Base-by-base conservation (phyloP, 148 eudicot genomes). In the Beta vulgaris region DNA sequence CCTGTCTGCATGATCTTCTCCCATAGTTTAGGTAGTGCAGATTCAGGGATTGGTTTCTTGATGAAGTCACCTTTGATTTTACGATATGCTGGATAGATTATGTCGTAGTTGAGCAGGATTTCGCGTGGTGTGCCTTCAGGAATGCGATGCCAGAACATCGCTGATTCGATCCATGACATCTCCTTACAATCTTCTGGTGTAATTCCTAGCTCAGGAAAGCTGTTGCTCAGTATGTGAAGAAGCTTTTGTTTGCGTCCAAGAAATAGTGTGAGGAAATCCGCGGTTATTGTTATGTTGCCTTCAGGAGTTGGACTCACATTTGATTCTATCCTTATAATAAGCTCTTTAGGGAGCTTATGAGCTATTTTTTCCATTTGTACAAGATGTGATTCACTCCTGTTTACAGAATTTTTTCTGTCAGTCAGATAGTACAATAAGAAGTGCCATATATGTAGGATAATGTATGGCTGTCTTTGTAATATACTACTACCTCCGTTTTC, bases 81-180 rank as follows among this genome's bases (percentile, higher is more conserved):
- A 7, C 28, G 28, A 18, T 34, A 71, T 15, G 43, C 28, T 21
- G 21, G 74, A 25, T 11, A 36, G 9, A 14, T 35, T 0, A n/a
- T 21, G 63, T 54, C 34, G 23, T 71, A 71, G 7, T 35, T 59
- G 21, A 71, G 74, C n/a, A 71, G 28, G 74, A 28, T 55, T 36
- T 71, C 74, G 48, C 62, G 62, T 35, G 74, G 63, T 31, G 63
- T 35, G 31, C 63, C 63, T 16, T 71, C 32, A n/a, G 74, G 74
- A 55, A 71, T 53, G 4, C n/a, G 63, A 32, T 71, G 74, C 43
- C 46, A 71, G 25, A 34, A 71, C 43, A 71, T 34, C 2, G 58
- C 74, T 0, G 74, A 71, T 1, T 71, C 74, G 43, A 71, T 54
- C 74, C 74, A 71, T n/a, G 74, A 31, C 74, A 53, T 71, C 63